Base-by-base conservation (phyloP, 2,329 filamentous ascomycete genomes). In the Cryphonectria parasitica region DNA sequence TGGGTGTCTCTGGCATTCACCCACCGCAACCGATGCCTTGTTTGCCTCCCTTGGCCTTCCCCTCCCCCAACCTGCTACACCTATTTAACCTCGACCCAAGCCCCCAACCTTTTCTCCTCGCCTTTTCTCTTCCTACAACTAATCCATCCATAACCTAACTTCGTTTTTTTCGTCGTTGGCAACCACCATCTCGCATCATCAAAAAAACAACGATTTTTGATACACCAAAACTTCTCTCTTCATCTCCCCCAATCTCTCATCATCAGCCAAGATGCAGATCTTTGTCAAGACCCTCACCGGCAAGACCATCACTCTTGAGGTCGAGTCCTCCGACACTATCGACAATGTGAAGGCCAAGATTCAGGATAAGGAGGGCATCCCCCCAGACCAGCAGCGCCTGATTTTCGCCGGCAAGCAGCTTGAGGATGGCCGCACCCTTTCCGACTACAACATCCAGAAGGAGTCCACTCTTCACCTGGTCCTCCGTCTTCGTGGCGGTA, bases 291-390 rank as follows among this genome's bases (percentile, higher is more conserved):
- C 91, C 19, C 82, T 98, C 72, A 97, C 95, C 80, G 94, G 94
- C 77, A 97, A 97, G 88, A 97, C 94, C 67, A 97, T 97, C 79
- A 97, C 94, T 8, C 86, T 97, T 2, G 94, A 97, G 84, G 93
- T 97, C 0, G 93, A 97, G 81, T 94, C 91, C 0, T 92, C 90
- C 0, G 94, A 97, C 77, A 97, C 94, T 56, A 97, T 97, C 82
- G 94, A 97, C 86, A 97, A 97, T 73, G 95, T 98, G 54, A 98
- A 98, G 90, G 90, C 88, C 66, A 98, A 98, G 89, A 98, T 98
- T 60, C 95, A 98, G 83, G 95, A 98, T 79, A 98, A 98, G 89
- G 95, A 98, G 83, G 95, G 95, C 36, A 98, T 98, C 69, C 95
- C 95, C 63, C 95, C 95, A 15, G 95, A 98, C 79, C 95, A 98